Evolutionary conservation across 805 yeast genomes (phyloP).

Genomic region (Grigorovia yakushimaensis): DNA sequence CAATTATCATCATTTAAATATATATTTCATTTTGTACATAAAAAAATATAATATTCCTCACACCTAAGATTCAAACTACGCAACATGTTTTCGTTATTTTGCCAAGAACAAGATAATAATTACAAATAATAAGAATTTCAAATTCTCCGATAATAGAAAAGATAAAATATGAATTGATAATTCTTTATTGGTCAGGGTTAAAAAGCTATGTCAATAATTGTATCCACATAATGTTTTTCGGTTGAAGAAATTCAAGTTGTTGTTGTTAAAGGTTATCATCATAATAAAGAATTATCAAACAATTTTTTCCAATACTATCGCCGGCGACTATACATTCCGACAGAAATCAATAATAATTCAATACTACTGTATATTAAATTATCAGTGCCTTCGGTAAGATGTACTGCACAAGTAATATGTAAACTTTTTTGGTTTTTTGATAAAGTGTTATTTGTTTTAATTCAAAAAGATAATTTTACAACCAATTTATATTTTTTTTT

Average conservation of each 20-base stretch:
- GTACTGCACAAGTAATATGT: too few species aligned
- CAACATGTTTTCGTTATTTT: too few species aligned
- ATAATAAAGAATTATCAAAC: constrained; percentile 11
- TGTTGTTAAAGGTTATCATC: constrained; percentile 37
- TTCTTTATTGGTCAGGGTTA: constrained; percentile 43
- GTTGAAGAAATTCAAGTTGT: constrained; percentile 63
- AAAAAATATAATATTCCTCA: neutral
- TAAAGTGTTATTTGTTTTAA: neutral
- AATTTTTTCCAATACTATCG: too few species aligned
- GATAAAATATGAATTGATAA: neutral
- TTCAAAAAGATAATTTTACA: too few species aligned
- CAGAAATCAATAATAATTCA: neutral
- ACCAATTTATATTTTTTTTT: neutral
- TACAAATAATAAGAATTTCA: neutral
- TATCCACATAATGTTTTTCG: constrained; percentile 51
- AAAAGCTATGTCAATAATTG: constrained; percentile 52
- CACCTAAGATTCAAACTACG: too few species aligned
- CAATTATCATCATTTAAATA: neutral
- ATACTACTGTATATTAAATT: neutral
- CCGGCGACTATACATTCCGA: too few species aligned
- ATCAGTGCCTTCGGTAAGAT: neutral
- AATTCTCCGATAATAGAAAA: too few species aligned
- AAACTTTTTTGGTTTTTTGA: neutral
- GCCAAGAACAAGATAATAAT: neutral
- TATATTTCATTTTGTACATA: too few species aligned